These are phyloP conservation scores for Psidium guajava DNA, from an alignment of 345 rosid genomes.

Conservation along the genomic window DNA sequence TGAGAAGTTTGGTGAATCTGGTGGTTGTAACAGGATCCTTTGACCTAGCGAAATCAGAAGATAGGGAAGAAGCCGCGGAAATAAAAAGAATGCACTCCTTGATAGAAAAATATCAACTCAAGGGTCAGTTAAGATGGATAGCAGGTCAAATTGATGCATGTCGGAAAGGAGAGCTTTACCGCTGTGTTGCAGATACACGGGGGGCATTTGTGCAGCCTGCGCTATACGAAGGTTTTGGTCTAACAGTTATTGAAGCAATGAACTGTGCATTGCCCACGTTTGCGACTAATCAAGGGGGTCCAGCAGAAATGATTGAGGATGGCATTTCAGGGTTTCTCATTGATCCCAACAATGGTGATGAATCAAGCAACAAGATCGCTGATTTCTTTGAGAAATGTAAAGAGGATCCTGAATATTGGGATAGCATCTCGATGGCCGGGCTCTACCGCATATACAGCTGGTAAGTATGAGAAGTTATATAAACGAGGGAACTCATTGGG, in stretches of 20 bases:
- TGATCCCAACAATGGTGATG: conserved; percentile 73
- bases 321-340: conserved; percentile 79
- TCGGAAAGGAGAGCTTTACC: conserved; percentile 78
- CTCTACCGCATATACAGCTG: conserved; percentile 60
- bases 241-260: conserved; percentile 91
- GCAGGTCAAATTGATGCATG: conserved; percentile 81
- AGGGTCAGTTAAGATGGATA: conserved; percentile 84
- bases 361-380: conserved; percentile 47
- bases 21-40: conserved; percentile 83
- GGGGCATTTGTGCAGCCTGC: conserved; percentile 92
- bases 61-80: conserved; percentile 79
- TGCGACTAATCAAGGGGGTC: conserved; percentile 87
- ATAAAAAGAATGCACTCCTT: conserved; percentile 75
- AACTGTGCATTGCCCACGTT: conserved; percentile 88
- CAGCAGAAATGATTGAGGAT: conserved; percentile 81
- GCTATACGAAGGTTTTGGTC: conserved; percentile 77
- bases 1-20: conserved; percentile 71
- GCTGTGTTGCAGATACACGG: conserved; percentile 74
- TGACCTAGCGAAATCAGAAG: conserved; percentile 62
- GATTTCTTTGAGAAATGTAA: conserved; percentile 76
- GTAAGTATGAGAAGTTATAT: conserved; percentile 14
- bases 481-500: not conserved
- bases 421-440: conserved; percentile 41
- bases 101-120: conserved; percentile 59
- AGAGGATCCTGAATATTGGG: conserved; percentile 45